Evolutionary conservation across 345 rosid species (phyloP).

Genomic region (Passiflora organensis): DNA sequence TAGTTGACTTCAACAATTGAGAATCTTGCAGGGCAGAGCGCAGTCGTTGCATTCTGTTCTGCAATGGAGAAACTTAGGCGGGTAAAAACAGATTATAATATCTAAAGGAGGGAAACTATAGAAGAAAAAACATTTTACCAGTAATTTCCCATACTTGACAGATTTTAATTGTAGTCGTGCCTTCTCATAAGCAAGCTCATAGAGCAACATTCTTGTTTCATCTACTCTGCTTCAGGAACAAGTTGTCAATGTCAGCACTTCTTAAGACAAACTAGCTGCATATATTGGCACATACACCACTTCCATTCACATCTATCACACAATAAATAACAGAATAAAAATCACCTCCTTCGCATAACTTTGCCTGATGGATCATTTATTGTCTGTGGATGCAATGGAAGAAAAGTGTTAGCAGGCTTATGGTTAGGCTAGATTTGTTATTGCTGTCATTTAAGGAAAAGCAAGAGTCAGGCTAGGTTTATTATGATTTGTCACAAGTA

Average conservation of each 20-base stretch:
- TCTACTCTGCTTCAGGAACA: constrained; percentile 46
- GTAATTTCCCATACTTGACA: constrained; percentile 46
- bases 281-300: neutral
- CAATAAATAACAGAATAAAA: constrained; percentile 12
- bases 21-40: constrained; percentile 45
- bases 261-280: constrained; percentile 10
- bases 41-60: constrained; percentile 50
- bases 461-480: neutral
- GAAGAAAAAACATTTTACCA: constrained; percentile 50
- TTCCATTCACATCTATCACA: constrained; percentile 4
- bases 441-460: constrained; percentile 4
- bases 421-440: constrained; percentile 1
- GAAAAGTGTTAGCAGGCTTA: constrained; percentile 20
- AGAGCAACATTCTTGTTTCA: constrained; percentile 48
- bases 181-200: constrained; percentile 57
- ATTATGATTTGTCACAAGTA: constrained; percentile 2
- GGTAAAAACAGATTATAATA: constrained; percentile 16
- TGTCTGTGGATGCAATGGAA: constrained; percentile 33
- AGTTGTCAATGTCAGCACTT: constrained; percentile 20
- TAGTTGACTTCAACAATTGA: constrained; percentile 43
- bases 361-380: constrained; percentile 27
- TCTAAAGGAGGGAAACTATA: constrained; percentile 1
- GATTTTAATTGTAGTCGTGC: constrained; percentile 54
- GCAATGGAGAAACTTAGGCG: constrained; percentile 30
- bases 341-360: constrained; percentile 48